Evolutionary conservation across 1,139 yeast species (phyloP).

Genomic region (Taphrina communis): DNA sequence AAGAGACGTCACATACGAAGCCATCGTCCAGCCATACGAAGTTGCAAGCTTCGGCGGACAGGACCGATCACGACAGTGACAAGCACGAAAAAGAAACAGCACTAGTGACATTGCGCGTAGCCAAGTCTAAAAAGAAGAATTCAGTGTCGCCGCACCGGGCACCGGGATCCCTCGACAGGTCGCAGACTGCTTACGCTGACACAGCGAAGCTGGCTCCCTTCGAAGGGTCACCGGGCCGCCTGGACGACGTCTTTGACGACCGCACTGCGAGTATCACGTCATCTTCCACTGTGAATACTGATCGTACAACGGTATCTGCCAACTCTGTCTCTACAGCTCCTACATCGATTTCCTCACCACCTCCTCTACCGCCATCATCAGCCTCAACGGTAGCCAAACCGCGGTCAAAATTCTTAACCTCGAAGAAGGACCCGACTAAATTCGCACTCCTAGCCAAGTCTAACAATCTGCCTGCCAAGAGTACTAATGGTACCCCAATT

Average conservation of each 20-base stretch:
- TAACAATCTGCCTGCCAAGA: neutral
- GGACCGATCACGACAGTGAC: neutral
- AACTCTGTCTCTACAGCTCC: conserved; percentile 14
- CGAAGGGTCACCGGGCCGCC: neutral
- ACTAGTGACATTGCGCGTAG: neutral
- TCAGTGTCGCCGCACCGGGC: neutral
- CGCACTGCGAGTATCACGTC: conserved; percentile 37
- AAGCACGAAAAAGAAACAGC: neutral
- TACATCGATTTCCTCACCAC: conserved; percentile 7
- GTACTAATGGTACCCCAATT: neutral
- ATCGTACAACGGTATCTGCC: conserved; percentile 10
- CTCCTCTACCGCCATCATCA: conserved; percentile 6
- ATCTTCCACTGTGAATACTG: conserved; percentile 18
- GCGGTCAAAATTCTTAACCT: conserved; percentile 17
- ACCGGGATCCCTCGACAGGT: neutral
- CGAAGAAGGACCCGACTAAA: neutral
- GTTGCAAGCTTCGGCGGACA: conserved; percentile 6
- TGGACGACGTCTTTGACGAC: conserved; percentile 1
- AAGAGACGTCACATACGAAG: neutral
- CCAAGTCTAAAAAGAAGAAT: neutral
- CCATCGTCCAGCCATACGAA: neutral
- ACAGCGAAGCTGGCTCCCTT: conserved; percentile 25
- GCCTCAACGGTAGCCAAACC: conserved; percentile 2
- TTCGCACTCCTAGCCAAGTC: neutral
- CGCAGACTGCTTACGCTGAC: conserved; percentile 22